Base-by-base conservation (phyloP, 192 early-diverging fungal genomes). In the Oehlia diaphana region DNA sequence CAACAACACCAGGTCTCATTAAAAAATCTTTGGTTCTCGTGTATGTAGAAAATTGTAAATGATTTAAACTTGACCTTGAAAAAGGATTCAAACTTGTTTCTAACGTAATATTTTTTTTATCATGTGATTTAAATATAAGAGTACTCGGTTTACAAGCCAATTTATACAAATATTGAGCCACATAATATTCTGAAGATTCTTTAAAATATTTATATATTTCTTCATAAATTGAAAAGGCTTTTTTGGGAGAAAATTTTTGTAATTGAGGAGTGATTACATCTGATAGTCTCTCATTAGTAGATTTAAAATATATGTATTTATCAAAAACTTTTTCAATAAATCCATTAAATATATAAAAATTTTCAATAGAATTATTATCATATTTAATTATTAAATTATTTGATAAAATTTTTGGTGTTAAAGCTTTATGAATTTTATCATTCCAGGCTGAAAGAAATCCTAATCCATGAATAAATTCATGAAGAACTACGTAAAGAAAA, bases 381-480 rank as follows among this genome's bases (percentile, higher is more conserved):
- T 63, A 16, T 28, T 26, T 65, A 21, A 65, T 2, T 12, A 65
- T 10, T 14, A 23, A 28, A 9, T 65, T 31, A 14, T 13, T 31
- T 7, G 64, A 19, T 12, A 12, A 31, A 13, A 28, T 28, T 13
- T 12, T 28, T 65, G n/a, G 28, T 2, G 6, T 23, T 31, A 28
- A 37, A 9, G 39, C 63, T 23, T 14, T 4, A 47, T 47, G 35
- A 14, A 74, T 37, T 14, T 83, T 64, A 19, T 76, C 64, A 44
- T 21, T 6, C 53, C 53, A 58, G 21, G 53, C 14, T 16, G 80
- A 81, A 49, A 75, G 31, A 53, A 86, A 84, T 72, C 85, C 85
- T 23, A 86, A 79, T 3, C 85, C 85, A 72, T 86, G 85, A 12
- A 84, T 73, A 35, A 83, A 37, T 50, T 86, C 85, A 49, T 86